Evolutionary conservation across 441 rosid genomes (phyloP).

Genomic region (Euphorbia celastroides): DNA sequence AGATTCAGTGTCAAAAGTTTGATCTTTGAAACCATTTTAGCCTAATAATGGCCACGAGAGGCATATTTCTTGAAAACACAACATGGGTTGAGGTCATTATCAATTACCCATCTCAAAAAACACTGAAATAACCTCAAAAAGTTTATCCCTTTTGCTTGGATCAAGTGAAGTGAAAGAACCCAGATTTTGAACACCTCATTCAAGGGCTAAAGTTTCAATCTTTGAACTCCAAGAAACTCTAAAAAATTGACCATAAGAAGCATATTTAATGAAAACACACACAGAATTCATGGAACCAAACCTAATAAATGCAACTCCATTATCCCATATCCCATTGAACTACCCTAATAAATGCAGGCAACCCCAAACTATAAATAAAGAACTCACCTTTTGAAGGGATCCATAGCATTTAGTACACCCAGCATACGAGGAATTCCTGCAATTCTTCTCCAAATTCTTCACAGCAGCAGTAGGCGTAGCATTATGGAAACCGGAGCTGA

Average conservation of each 20-base stretch:
- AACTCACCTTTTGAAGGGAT: constrained; percentile 82
- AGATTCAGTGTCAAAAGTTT: neutral
- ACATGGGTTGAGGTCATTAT: constrained; percentile 7
- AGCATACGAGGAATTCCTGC: constrained; percentile 76
- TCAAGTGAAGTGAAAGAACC: neutral
- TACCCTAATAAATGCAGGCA: constrained; percentile 12
- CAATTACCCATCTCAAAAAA: neutral
- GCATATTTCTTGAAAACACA: neutral
- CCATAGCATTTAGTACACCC: constrained; percentile 96
- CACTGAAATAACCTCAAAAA: neutral
- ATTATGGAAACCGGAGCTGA: constrained; percentile 56
- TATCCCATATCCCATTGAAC: neutral
- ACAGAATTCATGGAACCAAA: neutral
- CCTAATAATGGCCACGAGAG: neutral
- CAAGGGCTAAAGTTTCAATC: neutral
- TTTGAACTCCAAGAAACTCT: neutral
- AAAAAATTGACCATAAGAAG: neutral
- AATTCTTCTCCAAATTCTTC: constrained; percentile 76
- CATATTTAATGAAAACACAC: constrained; percentile 1
- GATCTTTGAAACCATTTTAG: neutral
- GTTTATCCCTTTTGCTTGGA: neutral
- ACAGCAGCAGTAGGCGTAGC: constrained; percentile 91
- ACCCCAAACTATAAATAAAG: neutral
- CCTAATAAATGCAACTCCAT: constrained; percentile 17
- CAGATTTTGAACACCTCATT: neutral